Percentiles rank a stretch among this genome's conserved stretches.
Evolutionary conservation across 2,329 filamentous ascomycete genomes (phyloP).

Genomic region (Fusarium neocosmosporiellum): DNA sequence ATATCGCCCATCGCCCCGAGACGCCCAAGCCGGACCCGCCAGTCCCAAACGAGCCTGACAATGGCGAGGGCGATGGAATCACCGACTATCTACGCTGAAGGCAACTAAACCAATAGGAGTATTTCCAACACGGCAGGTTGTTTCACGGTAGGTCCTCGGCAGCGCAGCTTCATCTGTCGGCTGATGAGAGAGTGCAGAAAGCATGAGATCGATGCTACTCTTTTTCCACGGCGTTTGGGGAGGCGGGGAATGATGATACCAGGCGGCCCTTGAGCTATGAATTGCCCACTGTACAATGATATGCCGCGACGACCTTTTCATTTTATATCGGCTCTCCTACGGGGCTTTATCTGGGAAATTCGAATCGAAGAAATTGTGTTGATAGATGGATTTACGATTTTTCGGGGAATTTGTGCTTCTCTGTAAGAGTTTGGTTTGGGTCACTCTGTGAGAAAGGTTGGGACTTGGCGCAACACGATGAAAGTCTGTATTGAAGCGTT

Average conservation of each 20-base stretch:
- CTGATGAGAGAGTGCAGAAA: constrained; percentile 29
- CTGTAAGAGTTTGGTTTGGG: not conserved
- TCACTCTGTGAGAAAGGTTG: not conserved
- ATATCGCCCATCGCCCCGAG: constrained; percentile 43
- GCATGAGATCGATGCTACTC: constrained; percentile 11
- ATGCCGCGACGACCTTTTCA: not conserved
- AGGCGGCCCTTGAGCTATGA: not conserved
- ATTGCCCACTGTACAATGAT: constrained; percentile 10
- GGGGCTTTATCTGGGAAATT: not conserved
- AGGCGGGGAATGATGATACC: not conserved
- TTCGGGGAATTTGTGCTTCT: not conserved
- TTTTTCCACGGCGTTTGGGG: constrained; percentile 13
- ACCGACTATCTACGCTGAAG: constrained; percentile 40
- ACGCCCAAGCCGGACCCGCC: constrained; percentile 47
- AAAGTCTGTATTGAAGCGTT: not conserved
- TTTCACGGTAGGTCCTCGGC: constrained; percentile 20
- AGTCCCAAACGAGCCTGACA: constrained; percentile 46
- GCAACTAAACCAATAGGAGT: not conserved
- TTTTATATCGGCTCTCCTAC: not conserved
- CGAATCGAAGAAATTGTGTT: not conserved
- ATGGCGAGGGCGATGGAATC: constrained; percentile 47
- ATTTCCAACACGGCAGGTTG: not conserved
- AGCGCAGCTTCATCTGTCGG: constrained; percentile 3
- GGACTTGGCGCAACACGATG: not conserved
- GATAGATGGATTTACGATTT: not conserved